Evolutionary conservation across 1,139 yeast genomes (phyloP).

Genomic region (Yamadazyma jaroonii): DNA sequence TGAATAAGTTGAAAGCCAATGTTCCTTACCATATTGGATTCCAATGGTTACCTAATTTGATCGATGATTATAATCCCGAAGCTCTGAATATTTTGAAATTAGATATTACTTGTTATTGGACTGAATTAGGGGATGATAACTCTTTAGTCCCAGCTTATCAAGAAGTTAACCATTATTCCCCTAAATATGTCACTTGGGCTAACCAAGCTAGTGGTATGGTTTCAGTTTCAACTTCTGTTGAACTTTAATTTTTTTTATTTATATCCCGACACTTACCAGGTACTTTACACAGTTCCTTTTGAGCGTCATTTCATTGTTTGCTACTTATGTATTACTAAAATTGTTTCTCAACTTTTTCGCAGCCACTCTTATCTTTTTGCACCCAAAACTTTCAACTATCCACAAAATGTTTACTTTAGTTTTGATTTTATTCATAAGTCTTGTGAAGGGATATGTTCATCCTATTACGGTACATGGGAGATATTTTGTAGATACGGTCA

Average conservation of each 20-base stretch:
- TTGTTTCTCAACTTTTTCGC: background rate
- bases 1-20: conserved; percentile 66
- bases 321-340: conserved; percentile 1
- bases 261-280: too few species aligned
- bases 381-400: conserved; percentile 3
- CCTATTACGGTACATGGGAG: conserved; percentile 65
- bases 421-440: background rate
- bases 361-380: conserved; percentile 1
- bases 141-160: conserved; percentile 62
- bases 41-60: conserved; percentile 75
- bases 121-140: conserved; percentile 52
- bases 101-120: conserved; percentile 67
- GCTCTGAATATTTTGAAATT: conserved; percentile 47
- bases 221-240: conserved; percentile 44
- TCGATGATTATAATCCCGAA: conserved; percentile 39
- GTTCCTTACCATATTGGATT: conserved; percentile 58
- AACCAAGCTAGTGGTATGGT: conserved; percentile 69
- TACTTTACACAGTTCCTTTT: too few species aligned
- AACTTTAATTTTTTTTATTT: conserved; percentile 26
- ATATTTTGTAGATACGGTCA: conserved; percentile 73
- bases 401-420: conserved; percentile 1
- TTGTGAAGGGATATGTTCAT: conserved; percentile 33
- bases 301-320: too few species aligned
- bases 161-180: conserved; percentile 65
- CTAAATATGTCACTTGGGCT: conserved; percentile 61